Conservation (phyloP, 78 protist species). For the Chrysochromulina parva region DNA sequence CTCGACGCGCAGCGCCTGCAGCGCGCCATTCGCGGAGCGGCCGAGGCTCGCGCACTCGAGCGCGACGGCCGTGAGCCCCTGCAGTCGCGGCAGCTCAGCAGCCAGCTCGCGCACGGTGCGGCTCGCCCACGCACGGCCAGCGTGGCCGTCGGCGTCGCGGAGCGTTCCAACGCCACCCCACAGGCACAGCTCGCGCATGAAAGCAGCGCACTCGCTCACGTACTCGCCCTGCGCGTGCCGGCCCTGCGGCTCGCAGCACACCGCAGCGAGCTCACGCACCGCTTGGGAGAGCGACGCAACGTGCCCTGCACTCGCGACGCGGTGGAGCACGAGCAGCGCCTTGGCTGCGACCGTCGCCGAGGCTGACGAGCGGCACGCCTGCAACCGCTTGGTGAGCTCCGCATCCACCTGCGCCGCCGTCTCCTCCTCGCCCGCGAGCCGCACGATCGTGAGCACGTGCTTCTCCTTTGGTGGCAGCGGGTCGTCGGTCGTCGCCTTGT, state of each 20-base stretch:
- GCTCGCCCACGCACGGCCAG: background rate
- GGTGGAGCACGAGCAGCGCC: background rate
- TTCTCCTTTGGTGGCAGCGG: background rate
- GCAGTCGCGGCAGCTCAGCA: background rate
- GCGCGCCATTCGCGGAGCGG: background rate
- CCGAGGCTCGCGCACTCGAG: too few species aligned
- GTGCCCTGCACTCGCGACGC: background rate
- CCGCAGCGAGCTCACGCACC: too few species aligned
- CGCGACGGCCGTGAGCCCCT: background rate
- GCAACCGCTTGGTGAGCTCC: background rate
- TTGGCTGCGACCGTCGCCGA: background rate
- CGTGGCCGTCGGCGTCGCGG: background rate
- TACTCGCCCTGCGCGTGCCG: background rate
- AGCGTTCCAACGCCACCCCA: background rate
- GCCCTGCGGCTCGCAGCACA: too few species aligned
- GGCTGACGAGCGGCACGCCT: background rate
- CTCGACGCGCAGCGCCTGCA: background rate
- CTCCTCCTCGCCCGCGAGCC: background rate
- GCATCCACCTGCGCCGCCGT: background rate
- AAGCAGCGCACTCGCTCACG: background rate
- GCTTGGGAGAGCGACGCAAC: background rate
- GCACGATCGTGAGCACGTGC: background rate
- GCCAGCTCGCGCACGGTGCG: background rate
- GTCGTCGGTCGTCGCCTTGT: slow-evolving; percentile 10
- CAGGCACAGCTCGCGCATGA: background rate